Base-by-base conservation (phyloP, 371 early-diverging fungal species). In the Mucor velutinosus region DNA sequence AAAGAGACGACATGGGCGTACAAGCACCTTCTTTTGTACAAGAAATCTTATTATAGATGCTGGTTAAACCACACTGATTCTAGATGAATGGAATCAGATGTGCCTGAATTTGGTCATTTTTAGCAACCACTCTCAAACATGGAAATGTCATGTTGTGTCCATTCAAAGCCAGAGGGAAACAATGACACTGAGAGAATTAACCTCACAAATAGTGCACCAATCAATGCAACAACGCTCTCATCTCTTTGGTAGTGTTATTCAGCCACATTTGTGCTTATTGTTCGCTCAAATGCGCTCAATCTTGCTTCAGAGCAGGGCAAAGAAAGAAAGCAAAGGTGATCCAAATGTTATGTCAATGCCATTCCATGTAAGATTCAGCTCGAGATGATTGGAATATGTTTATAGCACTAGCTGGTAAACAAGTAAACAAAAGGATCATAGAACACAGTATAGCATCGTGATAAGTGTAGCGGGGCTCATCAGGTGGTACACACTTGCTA, bases 401-500 rank as follows among this genome's bases (percentile, higher is more conserved):
- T 19, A 23, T 11, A 55, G 12, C 8, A 14, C 14, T 6, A 55
- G 21, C 57, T 3, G 8, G 10, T 15, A 25, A 29, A 55, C 35
- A 33, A 17, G 17, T 17, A 41, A 41, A 41, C 41, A 41, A 41
- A 41, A 41, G 41, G 1, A 41, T 41, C 41, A 41, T 41, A 37
- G 37, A 37, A 14, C 12, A 41, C 17, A 41, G 5, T 17, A 41
- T 14, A 32, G 15, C 27, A 53, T 53, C 53, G 57, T 32, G 30
- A 57, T 57, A 57, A 33, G n/a, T n/a, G 4, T 5, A 57, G 33
- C 33, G 57, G 57, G 33, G 57, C 57, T 57, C 19, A 57, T 32
- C 57, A 57, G 57, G 57, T 57, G 57, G 33, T 57, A 57, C 57
- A 57, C 27, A 27, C 53, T 25, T 47, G 21, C 21, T 17, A 43